A percentile compares a stretch with the other conserved stretches of the same genome.
phyloP scores from a whole-genome alignment of 345 rosid genomes.

The Brassica rapa region DNA sequence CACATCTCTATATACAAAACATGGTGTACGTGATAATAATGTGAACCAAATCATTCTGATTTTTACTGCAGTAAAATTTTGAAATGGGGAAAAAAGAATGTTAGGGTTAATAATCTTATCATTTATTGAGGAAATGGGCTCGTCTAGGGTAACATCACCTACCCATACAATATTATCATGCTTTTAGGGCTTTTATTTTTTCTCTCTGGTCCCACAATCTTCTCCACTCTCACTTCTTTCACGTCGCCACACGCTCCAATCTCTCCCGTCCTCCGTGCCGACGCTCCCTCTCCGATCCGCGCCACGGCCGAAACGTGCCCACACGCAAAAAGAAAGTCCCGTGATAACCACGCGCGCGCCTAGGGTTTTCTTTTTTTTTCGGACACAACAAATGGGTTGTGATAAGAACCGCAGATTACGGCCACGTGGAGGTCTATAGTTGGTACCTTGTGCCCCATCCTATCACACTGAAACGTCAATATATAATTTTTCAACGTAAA shows the following conservation, averaged over 20 bases:
- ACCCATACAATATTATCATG: conserved; percentile 2
- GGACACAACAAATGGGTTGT: conserved; percentile 49
- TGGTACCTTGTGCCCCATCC: conserved; percentile 39
- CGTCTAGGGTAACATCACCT: conserved; percentile 3
- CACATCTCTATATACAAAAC: neutral
- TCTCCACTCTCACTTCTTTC: neutral
- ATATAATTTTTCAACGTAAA: neutral
- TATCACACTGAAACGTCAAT: conserved; percentile 21
- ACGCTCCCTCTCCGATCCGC: conserved; percentile 21
- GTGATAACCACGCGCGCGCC: conserved; percentile 36
- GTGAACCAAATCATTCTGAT: neutral
- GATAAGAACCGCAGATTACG: conserved; percentile 64
- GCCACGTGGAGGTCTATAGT: conserved; percentile 42
- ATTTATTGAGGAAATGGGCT: neutral
- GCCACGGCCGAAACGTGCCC: conserved; percentile 35
- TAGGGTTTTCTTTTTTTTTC: conserved; percentile 52
- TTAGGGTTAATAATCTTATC: neutral
- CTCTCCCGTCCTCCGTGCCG: conserved; percentile 30
- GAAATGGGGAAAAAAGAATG: neutral
- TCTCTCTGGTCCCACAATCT: conserved; percentile 7
- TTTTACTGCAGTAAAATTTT: neutral
- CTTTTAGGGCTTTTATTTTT: conserved; percentile 1
- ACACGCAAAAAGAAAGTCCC: conserved; percentile 13
- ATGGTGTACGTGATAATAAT: neutral
- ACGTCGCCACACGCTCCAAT: conserved; percentile 27